Base-by-base conservation (phyloP, 1,284 basidiomycete genomes). In the Malassezia nana region DNA sequence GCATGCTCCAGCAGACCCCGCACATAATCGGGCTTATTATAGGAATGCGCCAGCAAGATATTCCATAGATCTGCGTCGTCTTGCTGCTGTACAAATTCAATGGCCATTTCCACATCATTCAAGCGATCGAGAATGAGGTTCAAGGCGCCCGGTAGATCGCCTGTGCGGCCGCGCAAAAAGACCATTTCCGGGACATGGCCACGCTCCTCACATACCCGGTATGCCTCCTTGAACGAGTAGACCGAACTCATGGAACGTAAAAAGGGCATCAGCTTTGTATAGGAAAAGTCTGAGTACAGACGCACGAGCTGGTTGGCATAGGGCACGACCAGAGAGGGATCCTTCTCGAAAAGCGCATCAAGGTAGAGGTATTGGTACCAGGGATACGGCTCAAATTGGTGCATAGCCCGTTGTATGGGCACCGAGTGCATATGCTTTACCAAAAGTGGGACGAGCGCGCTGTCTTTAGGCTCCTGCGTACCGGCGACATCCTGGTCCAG, bases 21-120 rank as follows among this genome's bases (percentile, higher is more conserved):
- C 47, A 99, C 96, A 77, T 98, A 98, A 0, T 86, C 77, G 35
- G 92, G 94, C 55, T 88, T 79, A 15, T 87, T 89, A 75, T 96
- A 92, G 0, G 92, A 92, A 69, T 98, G 96, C 56, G 81, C 82
- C 18, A 99, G 78, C 10, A 99, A 79, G 72, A 95, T 90, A 68
- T 96, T 92, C 94, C 94, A 99, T 0, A 99, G 81, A 74, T 98
- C 94, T 60, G 90, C 84, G 65, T 98, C 94, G 55, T 85, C 86
- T 74, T 96, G 92, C 74, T 96, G 91, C 69, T 92, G 92, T 0
- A 91, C 92, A 70, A 99, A 99, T 57, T 95, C 91, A 65, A 99
- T 96, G 0, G 92, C 91, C 86, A 45, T 49, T 18, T 30, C 41
- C 1, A 98, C 94, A 71, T 98, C 91, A 0, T 86, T 89, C 2